phyloP scores from a whole-genome alignment of 768 basidiomycete genomes.

The Tulasnella sp. region DNA sequence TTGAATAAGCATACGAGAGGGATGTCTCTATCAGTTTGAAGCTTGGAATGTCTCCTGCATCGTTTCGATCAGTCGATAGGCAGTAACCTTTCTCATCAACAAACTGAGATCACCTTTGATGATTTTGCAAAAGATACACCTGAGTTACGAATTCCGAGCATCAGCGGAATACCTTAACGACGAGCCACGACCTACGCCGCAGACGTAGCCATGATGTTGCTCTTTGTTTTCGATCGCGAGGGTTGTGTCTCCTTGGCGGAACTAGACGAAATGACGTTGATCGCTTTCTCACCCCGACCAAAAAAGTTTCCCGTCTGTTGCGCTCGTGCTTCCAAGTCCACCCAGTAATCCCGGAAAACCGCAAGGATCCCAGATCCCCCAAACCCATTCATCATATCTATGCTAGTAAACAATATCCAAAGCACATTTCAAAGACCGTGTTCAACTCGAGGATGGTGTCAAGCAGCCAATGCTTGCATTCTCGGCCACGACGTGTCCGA shows the following conservation, averaged over 20 bases:
- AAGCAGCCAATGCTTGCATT: no score
- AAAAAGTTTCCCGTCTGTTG: no score
- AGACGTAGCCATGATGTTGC: not conserved
- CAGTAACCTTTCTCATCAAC: not conserved
- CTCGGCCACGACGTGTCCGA: no score
- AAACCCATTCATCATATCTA: no score
- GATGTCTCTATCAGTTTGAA: slow-evolving; percentile 74
- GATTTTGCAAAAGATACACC: slow-evolving; percentile 91
- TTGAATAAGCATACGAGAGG: slow-evolving; percentile 36
- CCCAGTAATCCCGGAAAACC: no score
- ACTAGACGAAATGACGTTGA: not conserved
- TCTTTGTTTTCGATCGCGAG: not conserved
- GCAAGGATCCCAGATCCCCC: no score
- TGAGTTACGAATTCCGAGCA: not conserved
- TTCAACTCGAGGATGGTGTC: no score
- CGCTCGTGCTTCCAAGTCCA: no score
- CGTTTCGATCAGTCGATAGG: not conserved
- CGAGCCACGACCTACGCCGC: not conserved
- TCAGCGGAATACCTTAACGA: not conserved
- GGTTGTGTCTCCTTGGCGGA: not conserved
- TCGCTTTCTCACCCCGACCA: not conserved
- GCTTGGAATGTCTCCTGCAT: slow-evolving; percentile 76
- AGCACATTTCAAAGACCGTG: no score
- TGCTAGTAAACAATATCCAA: no score
- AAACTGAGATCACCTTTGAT: slow-evolving; percentile 51